Evolutionary conservation across 129 eudicot genomes (phyloP), one percentile per base, ranked within the genome.

Genomic region (Solidago caesia): DNA sequence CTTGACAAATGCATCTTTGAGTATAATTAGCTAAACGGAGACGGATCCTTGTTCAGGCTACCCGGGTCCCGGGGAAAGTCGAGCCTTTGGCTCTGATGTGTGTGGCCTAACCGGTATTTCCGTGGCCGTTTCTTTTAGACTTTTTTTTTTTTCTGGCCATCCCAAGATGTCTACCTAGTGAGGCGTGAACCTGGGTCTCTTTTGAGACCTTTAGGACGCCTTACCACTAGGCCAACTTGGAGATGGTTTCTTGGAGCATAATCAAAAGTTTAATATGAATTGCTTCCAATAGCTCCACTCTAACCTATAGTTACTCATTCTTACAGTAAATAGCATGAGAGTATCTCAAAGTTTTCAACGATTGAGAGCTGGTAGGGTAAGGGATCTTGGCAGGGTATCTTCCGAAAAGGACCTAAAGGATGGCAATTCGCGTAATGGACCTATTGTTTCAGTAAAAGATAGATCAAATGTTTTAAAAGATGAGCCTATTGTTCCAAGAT

Each of bases 311-410:
- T 10, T 49, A 44, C 21, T 13, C 42, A 25, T 41, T 44, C 59
- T 51, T 48, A 64, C 83, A 86, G 91, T 75, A 67, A 55, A 64
- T 48, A 70, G 39, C 68, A 82, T 79, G 46, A 77, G 52, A 55
- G 73, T 62, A 44, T 62, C 79, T 44, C 81, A 82, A 72, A 80
- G 85, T 83, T 86, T 91, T 82, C 90, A 89, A 67, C 85, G 93
- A 80, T 86, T 94, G 77, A 94, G 88, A 84, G 85, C 79, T 60
- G 85, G 67, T 68, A 94, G 67, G 74, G 89, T 94, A 63, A 88
- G 81, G 68, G 71, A 79, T 75, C 80, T 85, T 77, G 85, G 79
- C 27, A 85, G 82, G 80, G 74, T 76, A 77, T 82, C 86, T 47
- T 55, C 29, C 46, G 81, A 76, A 42, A 91, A 79, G 77, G 78